Conservation (phyloP, 83 land plant genomes). For the Picea abies region DNA sequence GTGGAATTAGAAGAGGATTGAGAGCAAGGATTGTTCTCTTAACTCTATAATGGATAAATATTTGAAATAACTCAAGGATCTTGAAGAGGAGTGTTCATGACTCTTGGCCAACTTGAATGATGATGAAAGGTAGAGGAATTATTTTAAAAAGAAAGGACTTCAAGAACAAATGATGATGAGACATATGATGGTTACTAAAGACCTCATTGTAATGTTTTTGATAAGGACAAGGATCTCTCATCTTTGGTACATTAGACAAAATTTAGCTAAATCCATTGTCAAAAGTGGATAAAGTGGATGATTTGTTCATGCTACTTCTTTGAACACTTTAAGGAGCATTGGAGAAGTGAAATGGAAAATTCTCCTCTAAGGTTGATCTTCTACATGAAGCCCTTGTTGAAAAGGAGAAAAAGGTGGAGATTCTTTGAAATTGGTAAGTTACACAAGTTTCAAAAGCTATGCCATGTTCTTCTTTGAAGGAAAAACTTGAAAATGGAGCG, state of each 20-base stretch:
- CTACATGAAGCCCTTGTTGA: conserved; percentile 1
- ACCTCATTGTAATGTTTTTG: neutral
- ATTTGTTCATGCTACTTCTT: neutral
- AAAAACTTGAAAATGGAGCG: conserved; percentile 1
- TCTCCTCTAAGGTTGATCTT: conserved; percentile 10
- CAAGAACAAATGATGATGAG: conserved; percentile 16
- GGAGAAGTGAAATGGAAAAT: conserved; percentile 5
- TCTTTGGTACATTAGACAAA: neutral
- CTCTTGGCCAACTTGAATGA: neutral
- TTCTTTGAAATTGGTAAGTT: neutral
- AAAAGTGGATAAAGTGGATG: conserved; percentile 8
- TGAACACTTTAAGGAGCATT: conserved; percentile 9
- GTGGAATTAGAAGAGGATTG: conserved; percentile 13
- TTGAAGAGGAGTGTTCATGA: neutral
- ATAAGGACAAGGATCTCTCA: conserved; percentile 11
- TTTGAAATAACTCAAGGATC: neutral
- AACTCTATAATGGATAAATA: neutral
- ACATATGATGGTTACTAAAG: neutral
- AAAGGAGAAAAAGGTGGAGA: conserved; percentile 11
- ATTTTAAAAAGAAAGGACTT: conserved; percentile 1
- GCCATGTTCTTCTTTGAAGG: neutral
- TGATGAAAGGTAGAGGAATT: neutral
- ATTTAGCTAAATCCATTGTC: neutral
- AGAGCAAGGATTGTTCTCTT: neutral
- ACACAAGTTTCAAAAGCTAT: neutral